phyloP scores from a whole-genome alignment of 2,329 filamentous ascomycete genomes.

The Claviceps sp. region DNA sequence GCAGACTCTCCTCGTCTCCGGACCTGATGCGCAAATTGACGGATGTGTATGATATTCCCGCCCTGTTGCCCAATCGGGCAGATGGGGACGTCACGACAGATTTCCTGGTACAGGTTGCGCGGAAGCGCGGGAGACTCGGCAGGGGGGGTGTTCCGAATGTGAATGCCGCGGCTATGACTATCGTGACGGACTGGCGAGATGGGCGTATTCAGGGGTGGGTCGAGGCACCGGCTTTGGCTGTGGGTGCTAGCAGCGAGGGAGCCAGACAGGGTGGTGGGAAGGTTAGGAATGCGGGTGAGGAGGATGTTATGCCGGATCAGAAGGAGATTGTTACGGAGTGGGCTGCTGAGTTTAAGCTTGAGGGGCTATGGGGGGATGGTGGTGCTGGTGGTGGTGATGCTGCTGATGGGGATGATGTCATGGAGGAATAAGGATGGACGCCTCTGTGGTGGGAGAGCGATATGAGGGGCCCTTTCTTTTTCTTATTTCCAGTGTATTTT shows the following conservation, averaged over 20 bases:
- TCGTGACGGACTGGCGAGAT: conserved; percentile 94
- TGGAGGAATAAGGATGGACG: conserved; percentile 32
- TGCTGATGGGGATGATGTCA: conserved; percentile 27
- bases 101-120: conserved; percentile 87
- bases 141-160: conserved; percentile 86
- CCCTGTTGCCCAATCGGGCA: conserved; percentile 53
- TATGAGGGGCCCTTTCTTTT: background rate
- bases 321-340: conserved; percentile 85
- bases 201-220: conserved; percentile 89
- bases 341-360: conserved; percentile 90
- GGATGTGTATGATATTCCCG: conserved; percentile 70
- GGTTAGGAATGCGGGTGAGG: conserved; percentile 26
- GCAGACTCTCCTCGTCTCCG: conserved; percentile 59
- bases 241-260: conserved; percentile 25
- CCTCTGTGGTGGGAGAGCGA: background rate
- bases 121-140: conserved; percentile 80
- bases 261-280: conserved; percentile 13
- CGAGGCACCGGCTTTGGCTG: conserved; percentile 56
- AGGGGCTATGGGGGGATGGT: conserved; percentile 74
- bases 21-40: conserved; percentile 68
- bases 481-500: background rate
- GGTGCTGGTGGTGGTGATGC: conserved; percentile 12
- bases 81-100: conserved; percentile 72
- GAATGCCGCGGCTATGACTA: conserved; percentile 74
- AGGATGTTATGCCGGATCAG: conserved; percentile 46